Percentiles rank a stretch among this genome's conserved stretches.
These are phyloP conservation scores for Calvatia gigantea DNA, from an alignment of 768 basidiomycete species.

Conservation along the genomic window DNA sequence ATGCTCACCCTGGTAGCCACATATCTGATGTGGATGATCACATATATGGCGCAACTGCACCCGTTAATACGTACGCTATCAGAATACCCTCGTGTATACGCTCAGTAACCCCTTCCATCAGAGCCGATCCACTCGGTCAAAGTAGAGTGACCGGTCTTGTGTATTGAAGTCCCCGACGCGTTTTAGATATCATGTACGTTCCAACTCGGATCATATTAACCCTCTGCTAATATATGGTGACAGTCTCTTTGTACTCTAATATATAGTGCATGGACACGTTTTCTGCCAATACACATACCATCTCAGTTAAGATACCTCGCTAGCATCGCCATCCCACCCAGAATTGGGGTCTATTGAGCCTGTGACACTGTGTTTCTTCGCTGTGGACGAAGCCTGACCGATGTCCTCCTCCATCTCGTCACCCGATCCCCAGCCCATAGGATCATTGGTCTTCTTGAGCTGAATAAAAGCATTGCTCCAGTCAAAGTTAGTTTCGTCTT, in stretches of 20 bases:
- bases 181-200: conserved; percentile 32
- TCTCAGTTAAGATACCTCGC: conserved; percentile 22
- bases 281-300: not conserved
- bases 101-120: not conserved
- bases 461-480: conserved; percentile 18
- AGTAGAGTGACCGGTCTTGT: conserved; percentile 6
- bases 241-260: conserved; percentile 27
- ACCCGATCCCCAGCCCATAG: conserved; percentile 13
- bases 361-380: conserved; percentile 10
- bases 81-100: not conserved
- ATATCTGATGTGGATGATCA: conserved; percentile 96
- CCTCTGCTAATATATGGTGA: too few species aligned
- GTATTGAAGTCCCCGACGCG: conserved; percentile 1
- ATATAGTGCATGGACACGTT: conserved; percentile 24
- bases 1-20: conserved; percentile 78
- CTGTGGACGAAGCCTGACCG: conserved; percentile 2
- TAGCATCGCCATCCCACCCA: conserved; percentile 46
- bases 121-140: conserved; percentile 21
- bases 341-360: conserved; percentile 31
- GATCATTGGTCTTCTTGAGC: conserved; percentile 10
- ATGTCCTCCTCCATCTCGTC: conserved; percentile 13
- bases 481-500: conserved; percentile 21
- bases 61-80: conserved; percentile 73
- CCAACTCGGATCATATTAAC: too few species aligned
- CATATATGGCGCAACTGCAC: conserved; percentile 93